Conservation (phyloP, 148 eudicot genomes). For the Suaeda aralocaspica region DNA sequence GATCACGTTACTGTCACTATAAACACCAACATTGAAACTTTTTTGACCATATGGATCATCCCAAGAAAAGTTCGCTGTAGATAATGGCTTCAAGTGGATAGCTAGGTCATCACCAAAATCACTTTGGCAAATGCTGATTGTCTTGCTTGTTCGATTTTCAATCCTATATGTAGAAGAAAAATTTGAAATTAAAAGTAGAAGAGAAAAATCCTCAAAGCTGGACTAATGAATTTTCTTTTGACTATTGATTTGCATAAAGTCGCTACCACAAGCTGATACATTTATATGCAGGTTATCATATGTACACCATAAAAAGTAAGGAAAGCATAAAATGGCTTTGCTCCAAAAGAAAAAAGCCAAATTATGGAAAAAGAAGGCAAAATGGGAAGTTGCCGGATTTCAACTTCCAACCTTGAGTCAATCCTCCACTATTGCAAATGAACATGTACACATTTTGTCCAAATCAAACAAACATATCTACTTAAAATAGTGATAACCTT, state of each 20-base stretch:
- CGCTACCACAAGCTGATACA: slow-evolving; percentile 4
- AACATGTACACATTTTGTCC: too few relatives aligned
- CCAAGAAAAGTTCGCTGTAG: slow-evolving; percentile 78
- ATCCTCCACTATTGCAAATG: too few relatives aligned
- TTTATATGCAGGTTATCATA: background rate
- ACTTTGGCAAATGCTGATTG: slow-evolving; percentile 67
- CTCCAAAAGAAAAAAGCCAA: too few relatives aligned
- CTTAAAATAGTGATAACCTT: too few relatives aligned
- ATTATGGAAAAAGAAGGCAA: too few relatives aligned
- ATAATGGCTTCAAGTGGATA: slow-evolving; percentile 59
- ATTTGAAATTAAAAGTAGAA: background rate
- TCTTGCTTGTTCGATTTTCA: slow-evolving; percentile 80
- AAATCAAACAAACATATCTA: too few relatives aligned
- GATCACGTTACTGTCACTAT: slow-evolving; percentile 26
- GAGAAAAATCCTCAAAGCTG: background rate
- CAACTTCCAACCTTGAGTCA: too few relatives aligned
- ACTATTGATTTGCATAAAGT: background rate
- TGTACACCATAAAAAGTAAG: too few relatives aligned
- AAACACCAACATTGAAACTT: slow-evolving; percentile 47
- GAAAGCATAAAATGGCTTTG: too few relatives aligned
- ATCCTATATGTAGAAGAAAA: slow-evolving; percentile 36
- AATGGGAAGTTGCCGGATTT: too few relatives aligned
- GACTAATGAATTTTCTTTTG: background rate
- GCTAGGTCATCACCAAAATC: slow-evolving; percentile 77
- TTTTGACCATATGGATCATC: slow-evolving; percentile 87